Percentiles rank a stretch among this genome's conserved stretches.
These are phyloP conservation scores for Saprolegnia parasitica DNA, from an alignment of 352 stramenopile genomes.

Conservation along the genomic window DNA sequence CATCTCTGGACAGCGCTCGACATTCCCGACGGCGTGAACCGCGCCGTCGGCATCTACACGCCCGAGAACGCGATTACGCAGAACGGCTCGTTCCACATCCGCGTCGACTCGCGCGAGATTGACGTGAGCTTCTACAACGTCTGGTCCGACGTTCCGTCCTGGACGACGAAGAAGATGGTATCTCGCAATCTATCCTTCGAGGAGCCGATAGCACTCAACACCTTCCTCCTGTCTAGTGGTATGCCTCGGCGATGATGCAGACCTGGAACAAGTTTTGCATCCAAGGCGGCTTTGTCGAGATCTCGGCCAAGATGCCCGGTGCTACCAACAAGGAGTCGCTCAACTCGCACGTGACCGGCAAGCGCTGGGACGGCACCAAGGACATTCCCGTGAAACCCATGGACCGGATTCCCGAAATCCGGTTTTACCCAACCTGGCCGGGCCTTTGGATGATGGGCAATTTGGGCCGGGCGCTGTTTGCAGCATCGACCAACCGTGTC, in stretches of 20 bases:
- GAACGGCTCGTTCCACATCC: conserved; percentile 40
- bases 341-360: conserved; percentile 56
- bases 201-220: too few species aligned
- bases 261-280: conserved; percentile 96
- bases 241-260: conserved; percentile 86
- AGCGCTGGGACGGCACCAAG: conserved; percentile 43
- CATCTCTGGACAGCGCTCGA: conserved; percentile 63
- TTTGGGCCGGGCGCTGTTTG: conserved; percentile 92
- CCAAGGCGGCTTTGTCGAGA: conserved; percentile 90
- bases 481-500: conserved; percentile 88
- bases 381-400: conserved; percentile 38
- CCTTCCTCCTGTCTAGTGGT: too few species aligned
- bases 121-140: conserved; percentile 65
- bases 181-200: too few species aligned
- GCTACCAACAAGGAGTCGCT: conserved; percentile 54
- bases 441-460: conserved; percentile 95
- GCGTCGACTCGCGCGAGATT: conserved; percentile 43
- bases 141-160: conserved; percentile 37
- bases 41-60: conserved; percentile 40
- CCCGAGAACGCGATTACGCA: conserved; percentile 54
- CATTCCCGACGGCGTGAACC: conserved; percentile 68
- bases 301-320: conserved; percentile 86
- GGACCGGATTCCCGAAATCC: conserved; percentile 33
- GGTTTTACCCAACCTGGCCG: conserved; percentile 84
- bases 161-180: conserved; percentile 46